Evolutionary conservation across 257 asterid species (phyloP).

Genomic region (Nicotiana tabacum): DNA sequence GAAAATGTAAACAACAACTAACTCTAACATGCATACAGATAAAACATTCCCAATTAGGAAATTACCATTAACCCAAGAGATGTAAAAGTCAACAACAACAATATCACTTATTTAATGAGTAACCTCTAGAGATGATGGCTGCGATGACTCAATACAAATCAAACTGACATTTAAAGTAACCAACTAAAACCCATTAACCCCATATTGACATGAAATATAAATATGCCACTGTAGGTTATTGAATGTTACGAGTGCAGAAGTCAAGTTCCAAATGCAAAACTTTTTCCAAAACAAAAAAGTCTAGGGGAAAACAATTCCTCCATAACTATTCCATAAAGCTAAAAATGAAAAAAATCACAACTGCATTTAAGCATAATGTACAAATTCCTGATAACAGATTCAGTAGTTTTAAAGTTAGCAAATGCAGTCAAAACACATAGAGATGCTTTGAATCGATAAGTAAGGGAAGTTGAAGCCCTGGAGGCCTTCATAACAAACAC

Average conservation of each 20-base stretch:
- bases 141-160: not conserved
- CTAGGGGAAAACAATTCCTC: not conserved
- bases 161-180: not conserved
- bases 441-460: not conserved
- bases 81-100: not conserved
- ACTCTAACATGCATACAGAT: not conserved
- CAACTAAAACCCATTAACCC: not conserved
- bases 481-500: not conserved
- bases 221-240: not conserved
- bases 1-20: not conserved
- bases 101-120: not conserved
- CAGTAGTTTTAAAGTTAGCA: not conserved
- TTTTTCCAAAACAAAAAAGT: not conserved
- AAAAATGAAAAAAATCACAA: not conserved
- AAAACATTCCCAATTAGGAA: not conserved
- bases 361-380: not conserved
- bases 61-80: not conserved
- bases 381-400: not conserved
- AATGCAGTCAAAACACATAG: not conserved
- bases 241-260: not conserved
- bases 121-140: not conserved
- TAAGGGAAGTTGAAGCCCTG: not conserved
- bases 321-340: not conserved
- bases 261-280: not conserved
- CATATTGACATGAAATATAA: not conserved